Conservation (phyloP, 73 alveolate genomes). For the Diophrys sp. region DNA sequence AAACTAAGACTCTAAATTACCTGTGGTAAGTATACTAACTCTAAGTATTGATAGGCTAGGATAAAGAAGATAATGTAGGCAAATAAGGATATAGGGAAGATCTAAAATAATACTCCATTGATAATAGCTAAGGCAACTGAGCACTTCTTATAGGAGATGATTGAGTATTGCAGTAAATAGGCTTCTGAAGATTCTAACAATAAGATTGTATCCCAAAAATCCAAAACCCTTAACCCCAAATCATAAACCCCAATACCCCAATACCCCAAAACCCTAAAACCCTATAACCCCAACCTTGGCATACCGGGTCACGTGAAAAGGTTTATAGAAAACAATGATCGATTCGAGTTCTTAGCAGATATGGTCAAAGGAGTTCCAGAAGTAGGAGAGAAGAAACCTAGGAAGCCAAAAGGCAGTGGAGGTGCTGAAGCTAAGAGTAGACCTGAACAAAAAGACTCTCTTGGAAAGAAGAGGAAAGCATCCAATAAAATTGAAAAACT, state of each 20-base stretch:
- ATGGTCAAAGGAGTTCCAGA: conserved; percentile 31
- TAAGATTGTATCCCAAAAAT: no score
- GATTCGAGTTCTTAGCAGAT: conserved; percentile 31
- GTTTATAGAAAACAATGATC: conserved; percentile 33
- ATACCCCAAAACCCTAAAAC: no score
- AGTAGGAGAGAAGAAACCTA: conserved; percentile 24
- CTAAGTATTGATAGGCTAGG: conserved; percentile 25
- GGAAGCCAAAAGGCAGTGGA: neutral
- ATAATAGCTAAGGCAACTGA: conserved; percentile 58
- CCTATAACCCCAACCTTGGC: no score
- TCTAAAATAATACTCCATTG: conserved; percentile 50
- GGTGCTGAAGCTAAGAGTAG: no score
- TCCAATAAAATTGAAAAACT: conserved; percentile 10
- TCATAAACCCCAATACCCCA: no score
- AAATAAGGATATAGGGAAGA: conserved; percentile 61
- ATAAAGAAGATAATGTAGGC: conserved; percentile 66
- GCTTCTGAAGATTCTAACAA: neutral
- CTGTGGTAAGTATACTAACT: conserved; percentile 3
- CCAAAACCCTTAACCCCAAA: no score
- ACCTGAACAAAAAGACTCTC: no score
- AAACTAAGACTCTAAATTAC: conserved; percentile 20
- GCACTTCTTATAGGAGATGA: conserved; percentile 46
- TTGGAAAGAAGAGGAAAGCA: conserved; percentile 20
- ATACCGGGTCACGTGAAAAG: conserved; percentile 22
- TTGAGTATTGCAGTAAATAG: conserved; percentile 5